Evolutionary conservation across 1,284 basidiomycete genomes (phyloP).

Genomic region (Boletus putidus): DNA sequence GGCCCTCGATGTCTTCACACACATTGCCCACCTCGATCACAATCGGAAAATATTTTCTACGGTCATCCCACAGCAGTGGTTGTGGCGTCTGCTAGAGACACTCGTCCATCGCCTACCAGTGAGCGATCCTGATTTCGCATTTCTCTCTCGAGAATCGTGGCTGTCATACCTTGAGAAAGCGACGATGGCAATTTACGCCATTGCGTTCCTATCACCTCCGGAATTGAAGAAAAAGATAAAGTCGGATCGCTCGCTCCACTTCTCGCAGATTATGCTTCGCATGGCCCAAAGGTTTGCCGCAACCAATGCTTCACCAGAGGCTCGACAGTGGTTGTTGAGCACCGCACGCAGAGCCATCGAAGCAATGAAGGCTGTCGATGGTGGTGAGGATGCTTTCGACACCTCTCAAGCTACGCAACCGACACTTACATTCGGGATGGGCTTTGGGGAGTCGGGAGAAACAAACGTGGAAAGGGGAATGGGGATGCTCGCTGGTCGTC

Average conservation of each 20-base stretch:
- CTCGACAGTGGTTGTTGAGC: slow-evolving; percentile 57
- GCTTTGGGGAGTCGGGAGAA: slow-evolving; percentile 72
- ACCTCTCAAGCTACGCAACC: slow-evolving; percentile 55
- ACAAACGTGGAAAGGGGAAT: slow-evolving; percentile 63
- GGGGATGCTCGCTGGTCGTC: slow-evolving; percentile 73
- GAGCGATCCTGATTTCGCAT: slow-evolving; percentile 71
- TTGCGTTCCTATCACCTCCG: slow-evolving; percentile 82
- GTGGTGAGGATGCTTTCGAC: slow-evolving; percentile 73
- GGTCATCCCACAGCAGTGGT: slow-evolving; percentile 55
- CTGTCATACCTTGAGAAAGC: slow-evolving; percentile 79
- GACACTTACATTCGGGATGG: slow-evolving; percentile 71
- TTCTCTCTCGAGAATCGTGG: slow-evolving; percentile 67
- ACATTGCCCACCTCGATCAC: slow-evolving; percentile 71
- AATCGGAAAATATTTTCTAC: slow-evolving; percentile 76
- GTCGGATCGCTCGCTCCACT: slow-evolving; percentile 55
- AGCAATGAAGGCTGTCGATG: slow-evolving; percentile 82
- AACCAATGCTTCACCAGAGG: slow-evolving; percentile 46
- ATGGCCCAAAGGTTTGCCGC: slow-evolving; percentile 61
- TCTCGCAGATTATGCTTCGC: slow-evolving; percentile 63
- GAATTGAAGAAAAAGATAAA: slow-evolving; percentile 71
- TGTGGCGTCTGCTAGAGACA: slow-evolving; percentile 65
- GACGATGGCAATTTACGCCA: slow-evolving; percentile 79
- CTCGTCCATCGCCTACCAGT: slow-evolving; percentile 84
- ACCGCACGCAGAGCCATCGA: slow-evolving; percentile 79
- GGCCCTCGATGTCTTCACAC: slow-evolving; percentile 82